These are phyloP conservation scores for Lobosporangium transversale DNA, from an alignment of 192 early-diverging fungal species.

Conservation along the genomic window DNA sequence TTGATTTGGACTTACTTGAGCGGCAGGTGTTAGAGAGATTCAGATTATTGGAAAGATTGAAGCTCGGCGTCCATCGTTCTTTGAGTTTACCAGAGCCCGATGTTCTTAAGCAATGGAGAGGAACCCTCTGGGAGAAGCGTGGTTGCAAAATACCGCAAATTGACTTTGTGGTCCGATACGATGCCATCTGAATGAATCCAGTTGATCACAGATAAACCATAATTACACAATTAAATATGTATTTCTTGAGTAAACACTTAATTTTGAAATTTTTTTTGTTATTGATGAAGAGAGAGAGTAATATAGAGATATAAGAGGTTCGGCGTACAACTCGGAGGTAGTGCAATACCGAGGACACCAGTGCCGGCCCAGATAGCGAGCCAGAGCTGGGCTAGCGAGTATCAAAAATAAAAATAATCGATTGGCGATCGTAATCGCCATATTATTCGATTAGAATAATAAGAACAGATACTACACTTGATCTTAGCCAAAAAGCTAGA, in stretches of 20 bases:
- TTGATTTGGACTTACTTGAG: not conserved
- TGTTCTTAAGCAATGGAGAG: not conserved
- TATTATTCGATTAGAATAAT: slow-evolving; percentile 57
- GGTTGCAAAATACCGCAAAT: not conserved
- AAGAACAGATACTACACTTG: slow-evolving; percentile 92
- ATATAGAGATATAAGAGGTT: slow-evolving; percentile 33
- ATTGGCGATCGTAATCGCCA: slow-evolving; percentile 33
- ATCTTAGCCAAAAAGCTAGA: slow-evolving; percentile 88
- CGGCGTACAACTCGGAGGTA: slow-evolving; percentile 54
- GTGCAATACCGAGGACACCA: slow-evolving; percentile 57
- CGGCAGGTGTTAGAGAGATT: slow-evolving; percentile 5
- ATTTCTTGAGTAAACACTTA: not conserved
- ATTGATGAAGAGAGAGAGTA: not conserved
- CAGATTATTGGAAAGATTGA: slow-evolving; percentile 9
- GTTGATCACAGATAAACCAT: not conserved
- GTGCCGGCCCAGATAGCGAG: slow-evolving; percentile 45
- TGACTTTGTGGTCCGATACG: not conserved
- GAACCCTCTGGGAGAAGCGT: not conserved
- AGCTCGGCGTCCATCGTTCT: not conserved
- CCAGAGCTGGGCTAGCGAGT: slow-evolving; percentile 41
- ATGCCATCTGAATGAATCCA: not conserved
- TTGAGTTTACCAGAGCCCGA: not conserved
- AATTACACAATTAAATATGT: not conserved
- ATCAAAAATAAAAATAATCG: slow-evolving; percentile 55
- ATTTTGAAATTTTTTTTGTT: slow-evolving; percentile 4